Conservation (phyloP, 345 rosid species). For the Citrus medica region DNA sequence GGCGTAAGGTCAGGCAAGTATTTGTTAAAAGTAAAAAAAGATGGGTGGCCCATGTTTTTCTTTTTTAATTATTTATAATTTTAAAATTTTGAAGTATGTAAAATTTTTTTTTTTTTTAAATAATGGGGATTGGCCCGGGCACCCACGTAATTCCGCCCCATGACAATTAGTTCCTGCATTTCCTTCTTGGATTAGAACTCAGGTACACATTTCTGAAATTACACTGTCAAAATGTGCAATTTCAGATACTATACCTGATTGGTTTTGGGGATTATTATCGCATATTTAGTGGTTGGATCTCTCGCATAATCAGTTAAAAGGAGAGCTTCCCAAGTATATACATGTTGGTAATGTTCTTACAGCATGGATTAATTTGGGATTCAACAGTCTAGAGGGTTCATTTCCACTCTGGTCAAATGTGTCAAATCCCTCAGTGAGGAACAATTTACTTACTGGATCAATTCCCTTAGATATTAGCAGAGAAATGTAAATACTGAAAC, state of each 20-base stretch:
- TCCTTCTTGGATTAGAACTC: slow-evolving; percentile 29
- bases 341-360: not conserved
- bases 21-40: too few species aligned
- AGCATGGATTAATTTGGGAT: slow-evolving; percentile 6
- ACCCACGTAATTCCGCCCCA: too few species aligned
- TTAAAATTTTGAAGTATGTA: too few species aligned
- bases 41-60: too few species aligned
- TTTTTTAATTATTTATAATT: too few species aligned
- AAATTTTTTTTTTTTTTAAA: too few species aligned
- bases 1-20: too few species aligned
- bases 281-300: slow-evolving; percentile 10
- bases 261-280: slow-evolving; percentile 25
- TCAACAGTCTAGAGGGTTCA: slow-evolving; percentile 16
- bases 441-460: slow-evolving; percentile 15
- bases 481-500: not conserved
- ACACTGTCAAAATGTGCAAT: slow-evolving; percentile 14
- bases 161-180: slow-evolving; percentile 17
- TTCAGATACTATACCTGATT: slow-evolving; percentile 16
- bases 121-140: too few species aligned
- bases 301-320: not conserved
- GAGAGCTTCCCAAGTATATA: not conserved
- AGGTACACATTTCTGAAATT: not conserved
- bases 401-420: slow-evolving; percentile 10
- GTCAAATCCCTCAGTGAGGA: not conserved
- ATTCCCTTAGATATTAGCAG: slow-evolving; percentile 1